Evolutionary conservation across 352 stramenopile genomes (phyloP), one percentile per base, ranked within the genome.

Genomic region (Phytophthora fragariae): DNA sequence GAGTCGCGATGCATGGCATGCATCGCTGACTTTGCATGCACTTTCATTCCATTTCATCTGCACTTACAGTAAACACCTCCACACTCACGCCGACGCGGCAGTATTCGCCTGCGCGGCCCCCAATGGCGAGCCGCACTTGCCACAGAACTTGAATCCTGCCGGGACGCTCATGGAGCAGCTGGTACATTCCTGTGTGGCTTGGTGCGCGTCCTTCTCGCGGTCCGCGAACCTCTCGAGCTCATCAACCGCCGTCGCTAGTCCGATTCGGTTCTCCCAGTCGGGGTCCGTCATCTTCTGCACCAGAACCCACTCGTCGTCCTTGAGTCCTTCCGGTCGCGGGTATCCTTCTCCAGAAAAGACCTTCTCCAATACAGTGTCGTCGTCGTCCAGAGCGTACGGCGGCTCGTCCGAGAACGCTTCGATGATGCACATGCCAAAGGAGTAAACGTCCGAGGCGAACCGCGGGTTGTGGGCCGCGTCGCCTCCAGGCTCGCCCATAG

Each of bases 381-480:
- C 74, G 11, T 78, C 70, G 9, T 69, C 65, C 27, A 69, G 47
- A 0, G 57, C 65, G 19, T 60, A 84, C 1, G 73, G 77, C 52
- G 73, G 62, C n/a, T 79, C 70, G 24, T 63, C 57, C 12, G 55
- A 70, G 39, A 81, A 69, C 1, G 73, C 73, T 33, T 84, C 77
- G 17, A 76, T 72, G 52, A 81, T 77, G 47, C 73, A 81, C 77
- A 84, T 79, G 2, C 77, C 77, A 44, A 89, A 80, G 12, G 75
- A 70, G 57, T 79, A 89, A 5, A 89, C 46, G 15, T 89, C 81
- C 2, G 79, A 85, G 19, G 72, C 74, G 39, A 85, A 79, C 11
- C 56, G 57, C 12, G 74, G 76, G 56, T 77, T 80, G 49, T 62
- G 49, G 5, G 29, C 12, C 2, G 65, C 66, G 57, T 31, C 29